These are phyloP conservation scores for Nakaseomyces uthaithaninus DNA, from an alignment of 1,139 yeast species.

Conservation along the genomic window DNA sequence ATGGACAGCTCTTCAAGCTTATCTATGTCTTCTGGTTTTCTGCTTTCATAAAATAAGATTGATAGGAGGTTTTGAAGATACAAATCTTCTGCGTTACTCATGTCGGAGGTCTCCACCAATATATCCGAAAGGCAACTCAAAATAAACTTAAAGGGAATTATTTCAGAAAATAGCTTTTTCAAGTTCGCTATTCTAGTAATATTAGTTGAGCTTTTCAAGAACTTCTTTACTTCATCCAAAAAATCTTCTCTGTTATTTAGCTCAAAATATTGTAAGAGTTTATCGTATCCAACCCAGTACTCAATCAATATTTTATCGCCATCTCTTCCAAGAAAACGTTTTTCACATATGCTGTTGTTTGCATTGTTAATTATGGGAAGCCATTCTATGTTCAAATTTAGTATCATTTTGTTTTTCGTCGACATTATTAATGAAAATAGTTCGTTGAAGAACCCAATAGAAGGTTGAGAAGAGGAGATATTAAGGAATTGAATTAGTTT, in stretches of 20 bases:
- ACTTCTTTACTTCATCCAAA: background rate
- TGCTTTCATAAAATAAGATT: background rate
- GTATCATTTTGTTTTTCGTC: slow-evolving; percentile 11
- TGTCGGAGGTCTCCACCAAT: background rate
- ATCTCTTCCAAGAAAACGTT: slow-evolving; percentile 21
- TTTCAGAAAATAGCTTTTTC: background rate
- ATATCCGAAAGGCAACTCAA: background rate
- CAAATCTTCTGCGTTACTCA: background rate
- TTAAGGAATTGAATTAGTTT: slow-evolving; percentile 41
- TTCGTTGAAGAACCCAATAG: slow-evolving; percentile 40
- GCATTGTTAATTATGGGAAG: slow-evolving; percentile 23
- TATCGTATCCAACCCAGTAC: slow-evolving; percentile 18
- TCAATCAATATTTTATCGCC: slow-evolving; percentile 20
- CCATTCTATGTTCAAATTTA: slow-evolving; percentile 21
- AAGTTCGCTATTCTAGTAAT: background rate
- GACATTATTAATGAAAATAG: slow-evolving; percentile 20
- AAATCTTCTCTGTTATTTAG: background rate
- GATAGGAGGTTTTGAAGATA: background rate
- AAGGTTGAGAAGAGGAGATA: slow-evolving; percentile 48
- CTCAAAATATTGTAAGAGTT: background rate
- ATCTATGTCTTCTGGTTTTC: background rate
- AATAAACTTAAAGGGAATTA: background rate
- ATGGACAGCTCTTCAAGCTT: too few species aligned
- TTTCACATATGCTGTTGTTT: slow-evolving; percentile 17
- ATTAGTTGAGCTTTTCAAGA: slow-evolving; percentile 1